Base-by-base conservation (phyloP, 495 filamentous ascomycete species). In the Penicillium flavigenum region DNA sequence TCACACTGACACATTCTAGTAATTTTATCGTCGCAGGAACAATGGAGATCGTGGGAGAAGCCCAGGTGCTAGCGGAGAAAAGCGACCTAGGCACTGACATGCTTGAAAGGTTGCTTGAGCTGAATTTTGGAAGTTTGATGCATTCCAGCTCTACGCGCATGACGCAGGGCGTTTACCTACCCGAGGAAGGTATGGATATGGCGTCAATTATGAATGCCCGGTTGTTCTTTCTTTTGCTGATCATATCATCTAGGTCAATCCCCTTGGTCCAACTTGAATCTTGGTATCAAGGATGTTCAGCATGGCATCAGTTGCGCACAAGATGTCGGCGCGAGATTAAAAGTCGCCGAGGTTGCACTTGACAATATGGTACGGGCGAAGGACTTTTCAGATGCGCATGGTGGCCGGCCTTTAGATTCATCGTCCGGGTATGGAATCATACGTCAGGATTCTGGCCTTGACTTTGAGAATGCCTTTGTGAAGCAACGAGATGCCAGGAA, bases 11-110 rank as follows among this genome's bases (percentile, higher is more conserved):
- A 41, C 16, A 4, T 6, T 3, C 1, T 8, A 60, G 60, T 4
- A 62, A 62, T 46, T 62, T 62, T 12, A 51, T 62, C 20, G 41
- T 62, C 16, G 50, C 55, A 3, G 60, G 55, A 19, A 45, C 46
- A 17, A 62, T 51, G 19, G 60, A 62, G 20, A 50, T 54, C 5
- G 36, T 62, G 1, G 60, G 49, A n/a, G 60, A 62, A 54, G 60
- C 55, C 4, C 55, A 62, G 6, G 60, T 58, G 2, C 29, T 62
- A 17, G 60, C 60, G 2, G 60, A 62, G 32, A 62, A 58, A 45
- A 58, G 55, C 27, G 29, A 54, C 4, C 45, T 61, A 27, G 58
- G 52, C n/a, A 39, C 32, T 1, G 53, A 19, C 5, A 51, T 47
- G 12, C 34, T 61, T 42, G 58, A 61, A 38, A 61, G 42, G 6